Evolutionary conservation across 176 grass and related monocot species (phyloP).

Genomic region (Eleusine indica): DNA sequence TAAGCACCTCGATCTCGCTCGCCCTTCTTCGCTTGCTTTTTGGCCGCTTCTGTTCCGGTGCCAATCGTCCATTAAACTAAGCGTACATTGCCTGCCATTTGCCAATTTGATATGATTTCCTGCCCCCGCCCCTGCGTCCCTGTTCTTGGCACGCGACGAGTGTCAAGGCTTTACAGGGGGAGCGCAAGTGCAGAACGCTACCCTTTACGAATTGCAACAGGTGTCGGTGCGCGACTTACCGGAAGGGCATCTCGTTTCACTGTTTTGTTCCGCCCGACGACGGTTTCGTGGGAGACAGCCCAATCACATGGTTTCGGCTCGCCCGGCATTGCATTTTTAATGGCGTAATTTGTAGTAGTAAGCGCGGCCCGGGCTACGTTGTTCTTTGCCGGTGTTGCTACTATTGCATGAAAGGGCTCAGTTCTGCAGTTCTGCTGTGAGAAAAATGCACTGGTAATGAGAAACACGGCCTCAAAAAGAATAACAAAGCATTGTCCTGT

Average conservation of each 20-base stretch:
- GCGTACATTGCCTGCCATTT: slow-evolving; percentile 28
- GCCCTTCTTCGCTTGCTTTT: slow-evolving; percentile 45
- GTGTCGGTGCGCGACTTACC: slow-evolving; percentile 58
- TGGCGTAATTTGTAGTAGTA: slow-evolving; percentile 64
- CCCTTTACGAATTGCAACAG: slow-evolving; percentile 56
- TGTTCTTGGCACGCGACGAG: slow-evolving; percentile 61
- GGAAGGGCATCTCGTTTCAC: slow-evolving; percentile 43
- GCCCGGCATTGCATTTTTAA: slow-evolving; percentile 71
- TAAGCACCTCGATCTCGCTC: slow-evolving; percentile 39
- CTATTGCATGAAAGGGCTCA: slow-evolving; percentile 53
- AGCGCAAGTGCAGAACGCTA: slow-evolving; percentile 14
- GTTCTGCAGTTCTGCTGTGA: background rate
- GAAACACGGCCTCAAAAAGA: background rate
- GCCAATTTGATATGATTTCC: slow-evolving; percentile 58
- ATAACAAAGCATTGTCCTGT: background rate
- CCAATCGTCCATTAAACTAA: slow-evolving; percentile 35
- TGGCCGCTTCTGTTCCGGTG: slow-evolving; percentile 42
- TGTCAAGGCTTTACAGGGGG: slow-evolving; percentile 50
- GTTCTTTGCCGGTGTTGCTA: background rate
- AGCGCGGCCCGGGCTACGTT: slow-evolving; percentile 52
- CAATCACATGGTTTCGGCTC: slow-evolving; percentile 64
- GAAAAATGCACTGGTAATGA: slow-evolving; percentile 14
- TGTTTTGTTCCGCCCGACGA: slow-evolving; percentile 45
- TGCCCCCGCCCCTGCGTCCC: slow-evolving; percentile 43
- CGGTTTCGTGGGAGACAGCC: slow-evolving; percentile 58